Evolutionary conservation across 306 rosid species (phyloP).

Genomic region (Vachellia pachyceras): DNA sequence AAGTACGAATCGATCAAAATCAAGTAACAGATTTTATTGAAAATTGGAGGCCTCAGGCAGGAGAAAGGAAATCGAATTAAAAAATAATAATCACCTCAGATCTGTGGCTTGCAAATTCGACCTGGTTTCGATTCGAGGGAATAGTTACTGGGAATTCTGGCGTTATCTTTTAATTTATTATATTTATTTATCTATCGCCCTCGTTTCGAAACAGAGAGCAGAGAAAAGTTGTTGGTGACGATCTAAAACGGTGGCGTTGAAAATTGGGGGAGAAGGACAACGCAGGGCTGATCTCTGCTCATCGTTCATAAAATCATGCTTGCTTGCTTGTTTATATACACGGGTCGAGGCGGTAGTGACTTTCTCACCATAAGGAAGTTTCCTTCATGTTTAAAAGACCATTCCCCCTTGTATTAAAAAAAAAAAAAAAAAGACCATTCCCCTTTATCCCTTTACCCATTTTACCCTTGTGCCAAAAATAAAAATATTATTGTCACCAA

Average conservation of each 20-base stretch:
- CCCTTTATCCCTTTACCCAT: not conserved
- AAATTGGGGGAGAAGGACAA: not conserved
- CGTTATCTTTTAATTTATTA: not conserved
- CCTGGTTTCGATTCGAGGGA: not conserved
- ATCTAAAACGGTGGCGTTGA: conserved; percentile 33
- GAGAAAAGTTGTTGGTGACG: not conserved
- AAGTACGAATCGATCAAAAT: not conserved
- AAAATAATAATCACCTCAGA: conserved; percentile 1
- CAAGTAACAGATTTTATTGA: not conserved
- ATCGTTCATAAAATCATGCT: not conserved
- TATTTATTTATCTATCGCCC: not conserved
- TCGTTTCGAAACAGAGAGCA: not conserved
- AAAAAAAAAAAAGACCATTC: too few relatives aligned
- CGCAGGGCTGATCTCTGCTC: not conserved
- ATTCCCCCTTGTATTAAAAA: too few relatives aligned
- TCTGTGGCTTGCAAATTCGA: not conserved
- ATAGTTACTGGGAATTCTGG: not conserved
- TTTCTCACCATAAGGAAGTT: not conserved
- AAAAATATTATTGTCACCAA: too few relatives aligned
- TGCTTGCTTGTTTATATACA: not conserved
- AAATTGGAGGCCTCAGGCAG: not conserved
- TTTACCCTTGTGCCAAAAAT: not conserved
- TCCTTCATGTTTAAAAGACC: not conserved
- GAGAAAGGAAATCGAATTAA: not conserved
- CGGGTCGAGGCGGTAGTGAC: not conserved